phyloP scores from a whole-genome alignment of 495 filamentous ascomycete genomes.

The Xylaria venustula region DNA sequence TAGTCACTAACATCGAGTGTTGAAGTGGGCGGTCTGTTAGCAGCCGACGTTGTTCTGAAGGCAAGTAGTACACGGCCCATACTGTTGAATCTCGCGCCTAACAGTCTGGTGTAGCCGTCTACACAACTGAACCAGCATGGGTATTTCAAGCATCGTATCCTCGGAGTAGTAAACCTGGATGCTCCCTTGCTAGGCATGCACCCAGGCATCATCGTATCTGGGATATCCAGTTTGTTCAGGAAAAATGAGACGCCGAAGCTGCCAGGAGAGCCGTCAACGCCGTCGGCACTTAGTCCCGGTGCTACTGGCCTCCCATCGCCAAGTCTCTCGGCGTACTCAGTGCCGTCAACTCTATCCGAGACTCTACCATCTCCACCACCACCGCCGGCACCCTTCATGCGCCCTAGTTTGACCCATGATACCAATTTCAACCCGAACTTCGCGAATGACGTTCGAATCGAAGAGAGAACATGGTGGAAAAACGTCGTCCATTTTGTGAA shows the following conservation, averaged over 20 bases:
- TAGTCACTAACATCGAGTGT: too few relatives aligned
- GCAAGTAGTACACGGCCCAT: slow-evolving; percentile 27
- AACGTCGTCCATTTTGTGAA: slow-evolving; percentile 74
- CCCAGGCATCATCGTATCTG: slow-evolving; percentile 78
- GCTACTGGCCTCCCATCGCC: slow-evolving; percentile 26
- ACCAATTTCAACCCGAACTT: slow-evolving; percentile 73
- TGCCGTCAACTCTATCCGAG: slow-evolving; percentile 29
- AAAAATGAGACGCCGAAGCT: slow-evolving; percentile 40
- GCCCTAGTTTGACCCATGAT: slow-evolving; percentile 39
- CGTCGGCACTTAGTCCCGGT: slow-evolving; percentile 10
- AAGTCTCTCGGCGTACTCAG: slow-evolving; percentile 36
- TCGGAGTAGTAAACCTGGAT: slow-evolving; percentile 84
- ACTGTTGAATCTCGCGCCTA: slow-evolving; percentile 10
- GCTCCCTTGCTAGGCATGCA: slow-evolving; percentile 87
- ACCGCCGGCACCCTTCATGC: slow-evolving; percentile 11
- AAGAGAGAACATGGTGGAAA: slow-evolving; percentile 62
- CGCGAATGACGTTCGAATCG: slow-evolving; percentile 64
- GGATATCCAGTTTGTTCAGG: slow-evolving; percentile 73
- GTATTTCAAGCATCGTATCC: slow-evolving; percentile 68
- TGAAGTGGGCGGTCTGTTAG: slow-evolving; percentile 84
- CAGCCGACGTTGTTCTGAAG: slow-evolving; percentile 74
- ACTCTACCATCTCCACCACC: slow-evolving; percentile 22
- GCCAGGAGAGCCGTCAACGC: slow-evolving; percentile 17
- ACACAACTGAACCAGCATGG: slow-evolving; percentile 18
- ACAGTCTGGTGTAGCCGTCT: slow-evolving; percentile 20